phyloP scores from a whole-genome alignment of 441 rosid species.

The Breynia disticha region DNA sequence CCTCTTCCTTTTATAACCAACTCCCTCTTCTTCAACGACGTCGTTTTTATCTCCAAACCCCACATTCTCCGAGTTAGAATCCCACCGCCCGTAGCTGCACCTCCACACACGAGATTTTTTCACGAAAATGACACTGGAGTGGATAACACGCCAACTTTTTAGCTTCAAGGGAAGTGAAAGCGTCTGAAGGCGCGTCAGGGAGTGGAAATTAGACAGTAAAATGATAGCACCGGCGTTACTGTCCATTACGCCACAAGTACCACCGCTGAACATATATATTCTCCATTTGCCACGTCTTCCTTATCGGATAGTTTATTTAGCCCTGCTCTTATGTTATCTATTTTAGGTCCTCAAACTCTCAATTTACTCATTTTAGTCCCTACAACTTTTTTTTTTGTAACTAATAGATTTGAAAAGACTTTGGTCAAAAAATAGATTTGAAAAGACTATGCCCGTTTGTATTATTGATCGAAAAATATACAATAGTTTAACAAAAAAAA shows the following conservation, averaged over 20 bases:
- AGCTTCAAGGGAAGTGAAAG: background rate
- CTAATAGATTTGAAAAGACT: too few relatives aligned
- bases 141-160: background rate
- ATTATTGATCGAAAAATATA: too few relatives aligned
- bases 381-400: too few relatives aligned
- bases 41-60: slow-evolving; percentile 13
- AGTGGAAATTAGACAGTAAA: slow-evolving; percentile 10
- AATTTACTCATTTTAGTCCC: too few relatives aligned
- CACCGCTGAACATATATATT: slow-evolving; percentile 1
- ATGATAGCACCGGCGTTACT: slow-evolving; percentile 7
- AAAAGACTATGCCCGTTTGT: too few relatives aligned
- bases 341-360: too few relatives aligned
- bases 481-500: too few relatives aligned
- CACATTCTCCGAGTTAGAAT: slow-evolving; percentile 22
- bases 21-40: background rate
- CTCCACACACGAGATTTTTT: background rate
- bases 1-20: slow-evolving; percentile 4
- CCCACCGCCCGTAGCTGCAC: slow-evolving; percentile 15
- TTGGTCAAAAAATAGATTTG: too few relatives aligned
- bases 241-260: slow-evolving; percentile 6
- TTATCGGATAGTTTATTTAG: too few relatives aligned
- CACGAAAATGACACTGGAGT: slow-evolving; percentile 2
- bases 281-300: slow-evolving; percentile 45
- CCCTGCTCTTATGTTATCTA: too few relatives aligned
- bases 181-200: slow-evolving; percentile 6